Conservation (phyloP, 768 basidiomycete genomes). For the Tulasnella sp. region DNA sequence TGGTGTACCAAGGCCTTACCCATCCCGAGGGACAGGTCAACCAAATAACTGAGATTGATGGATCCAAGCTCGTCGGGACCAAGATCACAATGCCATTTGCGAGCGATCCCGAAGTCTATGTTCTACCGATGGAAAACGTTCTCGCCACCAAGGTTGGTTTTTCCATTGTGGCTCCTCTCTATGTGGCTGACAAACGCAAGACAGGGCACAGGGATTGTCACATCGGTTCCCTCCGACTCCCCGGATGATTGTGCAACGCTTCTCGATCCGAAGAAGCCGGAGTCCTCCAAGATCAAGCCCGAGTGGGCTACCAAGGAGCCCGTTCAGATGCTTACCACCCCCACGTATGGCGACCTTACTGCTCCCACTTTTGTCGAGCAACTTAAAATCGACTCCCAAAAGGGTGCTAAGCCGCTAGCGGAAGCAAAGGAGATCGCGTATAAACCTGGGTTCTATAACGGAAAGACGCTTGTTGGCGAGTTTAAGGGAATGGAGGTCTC, state of each 20-base stretch:
- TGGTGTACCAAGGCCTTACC: constrained; percentile 83
- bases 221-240: constrained; percentile 95
- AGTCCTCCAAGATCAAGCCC: constrained; percentile 89
- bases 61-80: constrained; percentile 70
- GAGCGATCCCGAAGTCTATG: constrained; percentile 75
- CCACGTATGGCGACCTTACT: constrained; percentile 84
- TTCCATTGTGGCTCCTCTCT: background rate
- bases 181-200: no score
- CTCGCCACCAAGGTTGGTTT: constrained; percentile 74
- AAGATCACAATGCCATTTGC: constrained; percentile 81
- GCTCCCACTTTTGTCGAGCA: constrained; percentile 74
- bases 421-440: constrained; percentile 98
- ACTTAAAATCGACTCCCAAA: constrained; percentile 90
- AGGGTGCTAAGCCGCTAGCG: constrained; percentile 81
- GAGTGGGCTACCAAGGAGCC: constrained; percentile 77
- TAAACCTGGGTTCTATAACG: constrained; percentile 96
- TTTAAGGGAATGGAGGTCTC: constrained; percentile 81
- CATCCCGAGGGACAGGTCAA: constrained; percentile 56
- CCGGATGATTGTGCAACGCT: constrained; percentile 91
- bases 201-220: constrained; percentile 93
- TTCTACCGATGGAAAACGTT: constrained; percentile 96
- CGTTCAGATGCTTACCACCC: constrained; percentile 75
- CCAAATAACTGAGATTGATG: constrained; percentile 66
- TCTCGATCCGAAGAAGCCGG: constrained; percentile 83
- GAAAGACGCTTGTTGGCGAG: constrained; percentile 81